Conservation (phyloP, 805 yeast species). For the Jamesozyma jinghongensis region DNA sequence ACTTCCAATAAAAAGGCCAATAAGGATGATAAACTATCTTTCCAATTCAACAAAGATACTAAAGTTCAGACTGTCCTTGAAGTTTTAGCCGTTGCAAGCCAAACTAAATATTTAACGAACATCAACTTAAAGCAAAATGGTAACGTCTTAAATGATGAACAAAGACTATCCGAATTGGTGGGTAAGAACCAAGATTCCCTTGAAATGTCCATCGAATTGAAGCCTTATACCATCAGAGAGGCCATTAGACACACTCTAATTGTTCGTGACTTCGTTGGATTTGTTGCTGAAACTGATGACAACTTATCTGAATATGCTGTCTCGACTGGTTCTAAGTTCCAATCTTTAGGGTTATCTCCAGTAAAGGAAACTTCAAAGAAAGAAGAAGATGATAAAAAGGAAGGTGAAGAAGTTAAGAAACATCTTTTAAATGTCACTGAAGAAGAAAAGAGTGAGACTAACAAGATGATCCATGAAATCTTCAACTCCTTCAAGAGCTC, state of each 20-base stretch:
- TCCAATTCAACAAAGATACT: slow-evolving; percentile 21
- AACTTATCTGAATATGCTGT: slow-evolving; percentile 26
- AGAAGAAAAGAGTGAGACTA: slow-evolving; percentile 23
- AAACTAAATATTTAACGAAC: slow-evolving; percentile 26
- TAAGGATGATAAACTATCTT: slow-evolving; percentile 12
- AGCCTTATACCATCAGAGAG: slow-evolving; percentile 25
- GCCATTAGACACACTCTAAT: slow-evolving; percentile 25
- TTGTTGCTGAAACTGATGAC: slow-evolving; percentile 26
- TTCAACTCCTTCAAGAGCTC: slow-evolving; percentile 14
- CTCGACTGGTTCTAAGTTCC: slow-evolving; percentile 27
- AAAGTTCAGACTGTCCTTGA: slow-evolving; percentile 21
- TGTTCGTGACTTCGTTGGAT: slow-evolving; percentile 29
- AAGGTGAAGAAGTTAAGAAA: slow-evolving; percentile 13
- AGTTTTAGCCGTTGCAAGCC: slow-evolving; percentile 19
- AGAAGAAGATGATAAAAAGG: slow-evolving; percentile 11
- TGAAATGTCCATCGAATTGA: slow-evolving; percentile 16
- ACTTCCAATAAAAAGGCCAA: slow-evolving; percentile 8
- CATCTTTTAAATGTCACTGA: slow-evolving; percentile 21
- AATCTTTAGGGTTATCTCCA: slow-evolving; percentile 17
- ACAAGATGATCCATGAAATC: slow-evolving; percentile 17
- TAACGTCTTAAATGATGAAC: slow-evolving; percentile 13
- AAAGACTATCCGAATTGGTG: slow-evolving; percentile 7
- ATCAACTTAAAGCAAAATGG: slow-evolving; percentile 17
- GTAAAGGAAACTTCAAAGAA: slow-evolving; percentile 12
- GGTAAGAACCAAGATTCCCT: slow-evolving; percentile 13